Base-by-base conservation (phyloP, 2,329 filamentous ascomycete species). In the Thermoascus crustaceus region DNA sequence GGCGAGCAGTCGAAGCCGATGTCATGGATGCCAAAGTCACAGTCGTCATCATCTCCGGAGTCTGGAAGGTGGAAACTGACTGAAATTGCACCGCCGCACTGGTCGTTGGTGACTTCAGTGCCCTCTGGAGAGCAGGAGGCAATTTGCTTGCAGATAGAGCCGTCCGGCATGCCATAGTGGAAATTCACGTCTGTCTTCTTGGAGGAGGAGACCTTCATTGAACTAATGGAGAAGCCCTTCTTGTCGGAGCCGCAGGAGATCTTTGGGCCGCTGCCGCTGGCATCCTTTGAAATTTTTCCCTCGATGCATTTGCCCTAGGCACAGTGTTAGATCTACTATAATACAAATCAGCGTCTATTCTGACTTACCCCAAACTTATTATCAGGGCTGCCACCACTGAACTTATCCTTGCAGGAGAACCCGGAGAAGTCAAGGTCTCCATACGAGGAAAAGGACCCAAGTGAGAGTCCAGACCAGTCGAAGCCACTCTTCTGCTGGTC, bases 21-120 rank as follows among this genome's bases (percentile, higher is more conserved):
- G 56, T 71, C 73, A 65, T 84, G 81, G 50, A 91, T 75, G 50
- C 79, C 78, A 50, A 94, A 72, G 49, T 73, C 72, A 69, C 85
- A 91, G 50, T 71, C 63, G 57, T 76, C 71, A 40, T 67, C 57
- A 53, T 72, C 70, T 43, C 58, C 62, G 35, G 71, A 60, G 44
- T 75, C 66, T 55, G 80, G 76, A 39, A 75, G 62, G 45, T 71
- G 66, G 57, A 95, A 79, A 36, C 75, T 78, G 42, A 95, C 86
- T 39, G 77, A 79, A 57, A 74, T 85, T 46, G 89, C 88, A 63
- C 88, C 88, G 75, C 87, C 89, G 60, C 89, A 96, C 72, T 95
- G 86, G 42, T 69, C 76, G 75, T 95, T 95, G 64, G 76, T 66
- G 51, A 95, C 71, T 30, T 73, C 75, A 39, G 77, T 80, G 52